Base-by-base conservation (phyloP, 2,329 filamentous ascomycete species). In the Fusarium lyarnte region DNA sequence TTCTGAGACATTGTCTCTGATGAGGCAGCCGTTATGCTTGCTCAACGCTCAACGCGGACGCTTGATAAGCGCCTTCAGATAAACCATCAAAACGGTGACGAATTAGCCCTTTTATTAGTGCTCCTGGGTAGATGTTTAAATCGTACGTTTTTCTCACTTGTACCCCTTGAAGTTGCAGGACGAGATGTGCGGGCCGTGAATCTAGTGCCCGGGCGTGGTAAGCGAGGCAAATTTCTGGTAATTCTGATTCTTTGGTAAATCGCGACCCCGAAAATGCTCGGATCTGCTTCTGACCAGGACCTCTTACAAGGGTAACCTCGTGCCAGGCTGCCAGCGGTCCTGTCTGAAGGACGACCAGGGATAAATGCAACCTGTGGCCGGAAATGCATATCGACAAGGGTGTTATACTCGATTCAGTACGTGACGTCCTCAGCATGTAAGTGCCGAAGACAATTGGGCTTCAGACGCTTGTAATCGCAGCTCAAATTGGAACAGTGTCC, bases 1-100 rank as follows among this genome's bases (percentile, higher is more conserved):
- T 60, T 65, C 60, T 73, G 55, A 74, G 66, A 76, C 70, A 72
- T 58, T 74, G 63, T 74, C 60, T 62, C 53, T 69, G 72, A 67
- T 74, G 74, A 70, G 61, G 66, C 58, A 74, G 63, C 71, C 71
- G 71, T 74, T 74, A 58, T 58, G 66, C 46, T 65, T 71, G 54
- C 58, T 58, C 45, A 74, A 74, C 58, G 63, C 58, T 67, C 36
- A 38, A 54, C 59, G 47, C 59, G 60, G 71, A 60, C 57, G 59
- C 38, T 38, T 58, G 49, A 49, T 60, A 73, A 70, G 66, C 53
- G 46, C 69, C 49, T 47, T 46, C 46, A 54, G 52, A 61, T 55
- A 61, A 60, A 74, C 53, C 35, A 72, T 53, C 45, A 52, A 64
- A 74, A 69, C 55, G 58, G 62, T 51, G 38, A 36, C 58, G 42